A percentile compares a stretch with the other conserved stretches of the same genome.
Evolutionary conservation across 352 stramenopile species (phyloP).

Genomic region (Phytophthora quininea): DNA sequence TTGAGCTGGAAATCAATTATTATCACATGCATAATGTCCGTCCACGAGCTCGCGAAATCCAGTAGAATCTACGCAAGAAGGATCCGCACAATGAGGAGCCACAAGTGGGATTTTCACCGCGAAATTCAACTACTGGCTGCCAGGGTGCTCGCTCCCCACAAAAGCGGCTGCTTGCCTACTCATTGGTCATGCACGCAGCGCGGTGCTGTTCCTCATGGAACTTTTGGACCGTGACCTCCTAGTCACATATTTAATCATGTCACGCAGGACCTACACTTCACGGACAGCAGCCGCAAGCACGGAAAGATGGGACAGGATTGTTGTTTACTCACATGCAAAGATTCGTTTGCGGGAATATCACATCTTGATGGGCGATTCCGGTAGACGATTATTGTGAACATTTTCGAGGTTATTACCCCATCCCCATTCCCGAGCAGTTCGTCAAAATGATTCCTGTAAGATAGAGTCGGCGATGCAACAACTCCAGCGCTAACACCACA

Average conservation of each 20-base stretch:
- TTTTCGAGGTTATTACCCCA: too few species aligned
- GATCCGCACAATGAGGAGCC: background rate
- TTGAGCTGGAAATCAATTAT: background rate
- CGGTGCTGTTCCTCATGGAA: constrained; percentile 1
- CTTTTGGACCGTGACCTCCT: constrained; percentile 1
- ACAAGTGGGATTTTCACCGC: background rate
- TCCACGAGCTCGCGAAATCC: background rate
- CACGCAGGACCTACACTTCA: background rate
- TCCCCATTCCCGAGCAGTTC: background rate
- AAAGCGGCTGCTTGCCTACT: background rate
- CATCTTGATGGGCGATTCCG: too few species aligned
- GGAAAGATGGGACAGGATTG: too few species aligned
- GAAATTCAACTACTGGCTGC: too few species aligned
- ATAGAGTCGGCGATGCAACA: constrained; percentile 10
- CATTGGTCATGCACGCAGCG: background rate
- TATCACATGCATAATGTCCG: background rate
- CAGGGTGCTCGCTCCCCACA: constrained; percentile 3
- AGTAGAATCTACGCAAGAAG: background rate
- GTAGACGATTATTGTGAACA: too few species aligned
- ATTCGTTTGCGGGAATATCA: too few species aligned
- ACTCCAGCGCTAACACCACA: constrained; percentile 11
- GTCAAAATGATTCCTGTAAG: constrained; percentile 6
- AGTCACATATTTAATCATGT: background rate
- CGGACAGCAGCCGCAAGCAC: too few species aligned
- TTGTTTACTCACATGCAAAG: too few species aligned